Evolutionary conservation across 352 stramenopile genomes (phyloP).

Genomic region (Paralagenidium karlingii): DNA sequence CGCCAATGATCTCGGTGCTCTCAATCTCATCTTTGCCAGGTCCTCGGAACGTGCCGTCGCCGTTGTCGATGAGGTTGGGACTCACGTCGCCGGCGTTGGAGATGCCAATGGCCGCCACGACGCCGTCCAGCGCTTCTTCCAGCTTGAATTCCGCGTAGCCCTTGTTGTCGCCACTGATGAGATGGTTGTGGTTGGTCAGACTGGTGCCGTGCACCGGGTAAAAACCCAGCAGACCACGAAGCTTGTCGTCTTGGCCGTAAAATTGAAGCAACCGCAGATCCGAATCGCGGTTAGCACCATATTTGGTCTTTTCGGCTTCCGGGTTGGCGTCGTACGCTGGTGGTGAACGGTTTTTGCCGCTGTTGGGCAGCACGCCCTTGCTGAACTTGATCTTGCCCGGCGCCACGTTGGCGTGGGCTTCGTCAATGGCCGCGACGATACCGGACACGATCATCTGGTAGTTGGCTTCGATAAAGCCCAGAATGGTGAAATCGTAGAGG

Average conservation of each 20-base stretch:
- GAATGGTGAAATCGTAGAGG: slow-evolving; percentile 42
- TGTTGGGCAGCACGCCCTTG: slow-evolving; percentile 15
- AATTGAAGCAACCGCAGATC: slow-evolving; percentile 58
- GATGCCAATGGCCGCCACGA: slow-evolving; percentile 22
- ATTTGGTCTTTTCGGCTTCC: slow-evolving; percentile 28
- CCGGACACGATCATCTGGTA: slow-evolving; percentile 54
- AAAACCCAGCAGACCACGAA: slow-evolving; percentile 53
- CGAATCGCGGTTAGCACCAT: slow-evolving; percentile 46
- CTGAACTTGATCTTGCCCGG: slow-evolving; percentile 25
- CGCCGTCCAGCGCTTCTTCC: slow-evolving; percentile 16
- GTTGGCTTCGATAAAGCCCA: slow-evolving; percentile 33
- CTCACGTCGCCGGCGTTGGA: slow-evolving; percentile 32
- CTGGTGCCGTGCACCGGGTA: slow-evolving; percentile 67
- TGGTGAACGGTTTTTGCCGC: slow-evolving; percentile 59
- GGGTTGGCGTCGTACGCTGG: slow-evolving; percentile 63
- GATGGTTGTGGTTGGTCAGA: slow-evolving; percentile 54
- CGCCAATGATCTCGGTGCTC: slow-evolving; percentile 25
- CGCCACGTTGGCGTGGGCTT: slow-evolving; percentile 37
- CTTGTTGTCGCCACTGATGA: slow-evolving; percentile 80
- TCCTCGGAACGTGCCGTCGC: slow-evolving; percentile 26
- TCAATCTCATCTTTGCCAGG: slow-evolving; percentile 19
- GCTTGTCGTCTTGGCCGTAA: slow-evolving; percentile 7
- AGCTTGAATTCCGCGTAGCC: slow-evolving; percentile 31
- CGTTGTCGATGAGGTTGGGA: slow-evolving; percentile 29
- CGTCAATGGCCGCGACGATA: slow-evolving; percentile 43